Evolutionary conservation across 169 alveolate species (phyloP), one percentile per base, ranked within the genome.

Genomic region (Plasmodium chabaudi): DNA sequence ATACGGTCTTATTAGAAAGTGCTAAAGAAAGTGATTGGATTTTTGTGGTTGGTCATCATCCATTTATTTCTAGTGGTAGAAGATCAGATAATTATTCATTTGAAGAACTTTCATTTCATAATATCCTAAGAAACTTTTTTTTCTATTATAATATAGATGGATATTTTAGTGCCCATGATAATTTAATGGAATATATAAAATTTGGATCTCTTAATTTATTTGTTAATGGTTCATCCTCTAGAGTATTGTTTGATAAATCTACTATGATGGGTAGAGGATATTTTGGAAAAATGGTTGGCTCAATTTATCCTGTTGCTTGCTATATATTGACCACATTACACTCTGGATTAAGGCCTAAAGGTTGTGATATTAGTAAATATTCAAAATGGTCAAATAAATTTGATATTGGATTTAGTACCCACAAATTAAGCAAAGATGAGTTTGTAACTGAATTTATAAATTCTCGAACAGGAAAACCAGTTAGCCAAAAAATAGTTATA

Each of bases 11-110:
- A 57, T 82, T 56, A 42, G 90, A 82, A n/a, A 82, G 90, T 53
- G 84, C 90, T 34, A 21, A 82, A 47, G 56, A 68, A 39, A 82
- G 90, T 68, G 90, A 82, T 60, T 82, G 90, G 90, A 82, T 82
- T 42, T 82, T 82, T 61, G 90, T 82, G 17, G 21, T 82, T 21
- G 90, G 90, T 0, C 90, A 82, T 67, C 90, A 82, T 67, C 90
- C 90, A 53, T 72, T 82, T 56, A 55, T 82, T 53, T 82, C 90
- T 34, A 82, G 90, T 68, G 90, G 90, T 9, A 82, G 90, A 82
- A 57, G 90, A 61, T 21, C 90, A 10, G 84, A 82, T 67, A 82
- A 55, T 59, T 82, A 55, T 55, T 82, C 90, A 46, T 65, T 57
- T 82, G 90, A 82, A 61, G 82, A 65, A 55, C 82, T 39, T 53